Evolutionary conservation across 208 protist genomes (phyloP).

Genomic region (Acanthamoeba triangularis): DNA sequence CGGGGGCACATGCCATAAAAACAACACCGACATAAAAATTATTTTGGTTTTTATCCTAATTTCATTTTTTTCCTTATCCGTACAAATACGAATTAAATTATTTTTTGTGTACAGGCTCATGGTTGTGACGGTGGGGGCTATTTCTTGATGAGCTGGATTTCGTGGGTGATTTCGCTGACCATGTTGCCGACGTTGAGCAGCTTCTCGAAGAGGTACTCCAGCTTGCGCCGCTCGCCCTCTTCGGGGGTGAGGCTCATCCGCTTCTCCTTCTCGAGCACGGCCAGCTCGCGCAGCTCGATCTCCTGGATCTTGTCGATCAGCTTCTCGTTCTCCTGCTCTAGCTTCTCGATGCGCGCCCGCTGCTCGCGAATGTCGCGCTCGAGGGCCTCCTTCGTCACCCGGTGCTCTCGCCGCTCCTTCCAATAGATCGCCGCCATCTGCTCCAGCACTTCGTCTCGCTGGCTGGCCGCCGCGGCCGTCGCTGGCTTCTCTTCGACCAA

Average conservation of each 20-base stretch:
- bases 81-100: no score
- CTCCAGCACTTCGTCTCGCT: constrained; percentile 11
- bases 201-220: constrained; percentile 55
- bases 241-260: constrained; percentile 50
- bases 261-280: constrained; percentile 43
- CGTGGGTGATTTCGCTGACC: constrained; percentile 40
- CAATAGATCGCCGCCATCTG: constrained; percentile 51
- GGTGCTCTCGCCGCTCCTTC: constrained; percentile 40
- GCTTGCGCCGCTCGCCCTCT: constrained; percentile 30
- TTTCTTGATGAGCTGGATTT: constrained; percentile 41
- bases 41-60: no score
- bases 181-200: constrained; percentile 3
- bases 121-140: neutral
- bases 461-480: neutral
- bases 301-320: constrained; percentile 33
- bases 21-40: no score
- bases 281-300: constrained; percentile 39
- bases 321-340: constrained; percentile 47
- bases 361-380: constrained; percentile 6
- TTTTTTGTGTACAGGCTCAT: no score
- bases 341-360: constrained; percentile 31
- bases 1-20: no score
- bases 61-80: no score
- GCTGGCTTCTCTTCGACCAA: neutral
- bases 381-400: constrained; percentile 2